Percentiles rank a stretch among this genome's conserved stretches.
These are phyloP conservation scores for Roridomyces roridus DNA, from an alignment of 768 basidiomycete species.

Conservation along the genomic window DNA sequence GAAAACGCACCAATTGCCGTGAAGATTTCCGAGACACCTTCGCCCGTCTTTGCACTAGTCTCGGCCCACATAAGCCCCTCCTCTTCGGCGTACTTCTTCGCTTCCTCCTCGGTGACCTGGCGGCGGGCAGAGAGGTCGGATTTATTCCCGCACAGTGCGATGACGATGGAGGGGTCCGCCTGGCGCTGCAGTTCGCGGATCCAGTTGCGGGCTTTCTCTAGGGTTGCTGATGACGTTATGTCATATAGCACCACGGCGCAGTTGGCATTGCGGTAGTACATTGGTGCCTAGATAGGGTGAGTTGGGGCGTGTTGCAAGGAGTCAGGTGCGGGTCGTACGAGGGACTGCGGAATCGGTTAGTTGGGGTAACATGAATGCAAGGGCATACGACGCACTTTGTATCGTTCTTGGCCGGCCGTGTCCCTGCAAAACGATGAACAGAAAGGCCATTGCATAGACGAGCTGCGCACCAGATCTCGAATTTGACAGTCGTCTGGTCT, in stretches of 20 bases:
- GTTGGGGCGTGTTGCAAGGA: conserved; percentile 11
- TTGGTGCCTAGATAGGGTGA: conserved; percentile 72
- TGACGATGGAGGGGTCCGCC: conserved; percentile 96
- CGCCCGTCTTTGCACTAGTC: conserved; percentile 89
- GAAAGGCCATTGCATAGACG: background rate
- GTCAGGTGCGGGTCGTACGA: conserved; percentile 44
- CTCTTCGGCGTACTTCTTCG: conserved; percentile 90
- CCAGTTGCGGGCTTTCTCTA: conserved; percentile 96
- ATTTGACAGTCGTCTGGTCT: conserved; percentile 92
- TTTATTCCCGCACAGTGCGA: conserved; percentile 97
- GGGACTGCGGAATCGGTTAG: conserved; percentile 37
- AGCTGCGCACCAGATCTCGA: conserved; percentile 90
- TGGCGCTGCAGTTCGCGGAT: conserved; percentile 96
- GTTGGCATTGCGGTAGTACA: conserved; percentile 96
- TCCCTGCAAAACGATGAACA: conserved; percentile 60
- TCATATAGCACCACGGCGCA: conserved; percentile 96
- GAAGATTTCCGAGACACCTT: conserved; percentile 87
- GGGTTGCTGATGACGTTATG: conserved; percentile 89
- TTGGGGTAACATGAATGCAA: conserved; percentile 13
- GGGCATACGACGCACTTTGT: conserved; percentile 64
- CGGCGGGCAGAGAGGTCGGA: conserved; percentile 84
- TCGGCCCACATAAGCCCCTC: conserved; percentile 94
- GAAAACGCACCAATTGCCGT: conserved; percentile 74
- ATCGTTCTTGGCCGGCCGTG: conserved; percentile 94
- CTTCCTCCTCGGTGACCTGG: conserved; percentile 87